Conservation (phyloP, 2,329 filamentous ascomycete genomes). For the Huntiella savannae region DNA sequence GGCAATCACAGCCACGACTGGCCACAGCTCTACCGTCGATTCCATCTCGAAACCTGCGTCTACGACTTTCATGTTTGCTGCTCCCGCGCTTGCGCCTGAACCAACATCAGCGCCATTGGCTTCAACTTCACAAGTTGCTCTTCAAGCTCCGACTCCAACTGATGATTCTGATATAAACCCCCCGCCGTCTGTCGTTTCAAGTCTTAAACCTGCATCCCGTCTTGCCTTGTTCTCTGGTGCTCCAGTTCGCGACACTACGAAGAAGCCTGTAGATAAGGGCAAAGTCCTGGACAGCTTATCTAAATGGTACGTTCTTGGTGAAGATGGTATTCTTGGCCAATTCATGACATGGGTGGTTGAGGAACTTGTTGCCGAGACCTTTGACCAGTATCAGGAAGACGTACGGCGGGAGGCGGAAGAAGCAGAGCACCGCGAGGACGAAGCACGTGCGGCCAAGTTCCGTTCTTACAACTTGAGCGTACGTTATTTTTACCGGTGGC, state of each 20-base stretch:
- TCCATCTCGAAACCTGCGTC: background rate
- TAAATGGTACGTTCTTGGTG: constrained; percentile 35
- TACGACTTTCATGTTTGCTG: background rate
- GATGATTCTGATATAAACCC: background rate
- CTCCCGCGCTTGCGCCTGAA: background rate
- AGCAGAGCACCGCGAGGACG: constrained; percentile 29
- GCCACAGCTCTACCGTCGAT: background rate
- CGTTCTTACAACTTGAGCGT: constrained; percentile 29
- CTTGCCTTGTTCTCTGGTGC: constrained; percentile 8
- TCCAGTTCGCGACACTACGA: background rate
- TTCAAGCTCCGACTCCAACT: background rate
- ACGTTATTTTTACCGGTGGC: constrained; percentile 40
- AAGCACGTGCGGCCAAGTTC: constrained; percentile 29
- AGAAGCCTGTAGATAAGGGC: constrained; percentile 2
- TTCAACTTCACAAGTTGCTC: background rate
- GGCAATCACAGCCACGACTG: background rate
- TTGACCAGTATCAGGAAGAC: constrained; percentile 22
- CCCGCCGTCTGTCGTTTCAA: background rate
- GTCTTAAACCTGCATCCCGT: constrained; percentile 2
- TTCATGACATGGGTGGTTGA: constrained; percentile 28
- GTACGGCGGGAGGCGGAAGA: constrained; percentile 23
- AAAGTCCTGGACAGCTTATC: constrained; percentile 27
- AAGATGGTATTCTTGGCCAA: constrained; percentile 32
- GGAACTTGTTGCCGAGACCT: constrained; percentile 25
- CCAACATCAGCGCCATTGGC: background rate